A percentile compares a stretch with the other conserved stretches of the same genome.
These are phyloP conservation scores for Pestalotiopsis sp. DNA, from an alignment of 2,329 filamentous ascomycete genomes.

Conservation along the genomic window DNA sequence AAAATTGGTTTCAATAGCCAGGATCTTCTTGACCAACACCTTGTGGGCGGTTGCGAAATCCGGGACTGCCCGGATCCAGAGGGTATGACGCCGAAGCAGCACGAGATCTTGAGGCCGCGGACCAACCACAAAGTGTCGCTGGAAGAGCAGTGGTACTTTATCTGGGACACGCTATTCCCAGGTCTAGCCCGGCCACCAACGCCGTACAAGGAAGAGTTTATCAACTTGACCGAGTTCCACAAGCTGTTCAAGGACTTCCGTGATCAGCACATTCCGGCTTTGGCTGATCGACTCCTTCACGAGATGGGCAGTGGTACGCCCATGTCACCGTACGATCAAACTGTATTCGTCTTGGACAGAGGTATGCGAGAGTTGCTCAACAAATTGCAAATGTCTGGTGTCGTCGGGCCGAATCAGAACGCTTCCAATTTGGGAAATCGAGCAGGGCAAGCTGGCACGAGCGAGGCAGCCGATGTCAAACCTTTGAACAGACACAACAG, in stretches of 20 bases:
- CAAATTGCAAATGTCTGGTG: background rate
- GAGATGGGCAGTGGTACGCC: background rate
- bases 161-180: constrained; percentile 4
- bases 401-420: background rate
- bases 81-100: constrained; percentile 2
- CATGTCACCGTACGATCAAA: background rate
- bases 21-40: background rate
- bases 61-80: background rate
- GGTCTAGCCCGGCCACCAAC: background rate
- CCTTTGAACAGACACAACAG: background rate
- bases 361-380: background rate
- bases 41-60: background rate
- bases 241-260: background rate
- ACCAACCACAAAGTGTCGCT: constrained; percentile 3
- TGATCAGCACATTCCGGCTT: background rate
- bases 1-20: background rate
- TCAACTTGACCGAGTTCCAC: constrained; percentile 2
- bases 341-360: background rate
- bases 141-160: constrained; percentile 3
- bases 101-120: background rate
- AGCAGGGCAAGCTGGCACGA: background rate
- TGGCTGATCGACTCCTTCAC: background rate
- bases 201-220: constrained; percentile 3
- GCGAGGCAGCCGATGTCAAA: background rate
- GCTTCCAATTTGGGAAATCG: background rate